phyloP scores from a whole-genome alignment of 371 early-diverging fungal genomes.

The Mucor lusitanicus region DNA sequence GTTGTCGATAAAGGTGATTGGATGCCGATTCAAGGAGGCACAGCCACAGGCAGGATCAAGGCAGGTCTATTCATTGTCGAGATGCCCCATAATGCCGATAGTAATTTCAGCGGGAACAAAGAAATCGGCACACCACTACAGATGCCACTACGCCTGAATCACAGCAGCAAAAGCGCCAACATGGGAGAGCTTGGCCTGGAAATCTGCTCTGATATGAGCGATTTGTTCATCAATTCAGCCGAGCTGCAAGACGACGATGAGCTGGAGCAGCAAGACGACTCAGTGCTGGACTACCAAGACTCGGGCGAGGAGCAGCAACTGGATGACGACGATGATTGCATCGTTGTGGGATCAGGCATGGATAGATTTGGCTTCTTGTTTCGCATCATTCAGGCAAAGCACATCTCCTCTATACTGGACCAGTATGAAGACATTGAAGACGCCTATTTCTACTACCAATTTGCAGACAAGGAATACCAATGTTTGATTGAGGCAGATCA shows the following conservation, averaged over 20 bases:
- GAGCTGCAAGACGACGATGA: slow-evolving; percentile 8
- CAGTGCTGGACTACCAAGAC: slow-evolving; percentile 3
- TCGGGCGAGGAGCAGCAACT: not conserved
- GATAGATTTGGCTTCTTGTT: slow-evolving; percentile 19
- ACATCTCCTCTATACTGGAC: slow-evolving; percentile 8
- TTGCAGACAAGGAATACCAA: slow-evolving; percentile 14
- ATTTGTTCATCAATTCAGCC: slow-evolving; percentile 4
- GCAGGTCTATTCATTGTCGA: slow-evolving; percentile 37
- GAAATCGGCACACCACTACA: slow-evolving; percentile 28
- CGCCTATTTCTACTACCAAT: slow-evolving; percentile 14
- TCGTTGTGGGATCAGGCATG: slow-evolving; percentile 10
- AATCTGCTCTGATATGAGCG: slow-evolving; percentile 26
- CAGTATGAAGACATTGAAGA: not conserved
- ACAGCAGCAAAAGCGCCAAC: not conserved
- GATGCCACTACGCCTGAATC: slow-evolving; percentile 9
- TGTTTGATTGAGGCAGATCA: not conserved
- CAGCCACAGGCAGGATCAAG: slow-evolving; percentile 20
- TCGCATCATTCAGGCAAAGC: slow-evolving; percentile 15
- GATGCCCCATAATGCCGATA: slow-evolving; percentile 22
- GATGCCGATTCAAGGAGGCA: slow-evolving; percentile 19
- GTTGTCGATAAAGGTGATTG: slow-evolving; percentile 47
- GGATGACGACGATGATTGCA: not conserved
- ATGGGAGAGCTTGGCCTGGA: slow-evolving; percentile 24
- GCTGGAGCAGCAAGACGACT: slow-evolving; percentile 1
- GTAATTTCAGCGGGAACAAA: slow-evolving; percentile 11